Evolutionary conservation across 768 basidiomycete species (phyloP), one percentile per base, ranked within the genome.

Genomic region (Paxillus ammoniavirescens): DNA sequence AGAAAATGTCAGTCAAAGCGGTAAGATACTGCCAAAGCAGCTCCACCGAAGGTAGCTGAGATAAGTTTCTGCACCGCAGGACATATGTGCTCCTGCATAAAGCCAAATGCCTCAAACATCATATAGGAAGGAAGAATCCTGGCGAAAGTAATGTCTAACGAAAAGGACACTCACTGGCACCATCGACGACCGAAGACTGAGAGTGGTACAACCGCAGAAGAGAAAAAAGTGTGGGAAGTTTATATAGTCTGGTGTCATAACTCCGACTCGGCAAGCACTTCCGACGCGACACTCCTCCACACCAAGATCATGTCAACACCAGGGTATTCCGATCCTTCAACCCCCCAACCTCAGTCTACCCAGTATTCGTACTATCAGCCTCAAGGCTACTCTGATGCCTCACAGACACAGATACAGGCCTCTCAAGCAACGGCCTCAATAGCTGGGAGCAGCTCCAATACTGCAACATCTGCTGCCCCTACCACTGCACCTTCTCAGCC

Each of bases 51-150:
- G 89, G 89, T 90, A 90, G 88, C 87, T 90, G 89, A 91, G 89
- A 82, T 88, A 78, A 68, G 61, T 83, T 86, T 91, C 88, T 87
- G 84, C 89, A 90, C 70, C 76, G 86, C 84, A 81, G 80, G 82
- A 63, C 21, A 21, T 23, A 18, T 26, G 26, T 26, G 26, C 57
- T 56, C 77, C 80, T 75, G 82, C 87, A 61, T 90, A 89, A 89
- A 89, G 88, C 88, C 87, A 90, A 89, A 89, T 90, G 88, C 88
- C 88, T 90, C 88, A 89, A 88, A 84, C 87, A 90, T 90, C 88
- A 86, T 82, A 58, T 50, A 47, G 8, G 28, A 54, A n/a, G 33
- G 0, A 21, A 6, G 42, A 42, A 55, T 54, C 51, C 41, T 3
- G 1, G 21, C 1, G 21, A 21, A 21, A 4, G 17, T 6, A 26